Conservation (phyloP, 495 filamentous ascomycete genomes). For the Recurvomyces mirabilis region DNA sequence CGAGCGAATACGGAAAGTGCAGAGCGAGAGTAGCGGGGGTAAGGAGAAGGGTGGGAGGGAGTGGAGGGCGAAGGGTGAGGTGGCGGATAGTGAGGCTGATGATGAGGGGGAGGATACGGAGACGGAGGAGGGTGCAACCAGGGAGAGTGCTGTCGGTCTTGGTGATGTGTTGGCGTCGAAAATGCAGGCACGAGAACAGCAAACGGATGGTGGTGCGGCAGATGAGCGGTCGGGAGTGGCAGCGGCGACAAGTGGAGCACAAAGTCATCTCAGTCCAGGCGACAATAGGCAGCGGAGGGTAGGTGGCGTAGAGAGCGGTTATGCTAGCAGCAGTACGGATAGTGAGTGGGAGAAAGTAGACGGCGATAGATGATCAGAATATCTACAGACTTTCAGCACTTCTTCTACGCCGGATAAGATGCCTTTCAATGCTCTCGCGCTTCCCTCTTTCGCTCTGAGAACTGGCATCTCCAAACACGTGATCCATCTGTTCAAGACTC, state of each 20-base stretch:
- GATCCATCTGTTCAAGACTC: constrained; percentile 30
- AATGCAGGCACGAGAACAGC: constrained; percentile 1
- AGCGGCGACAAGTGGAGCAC: constrained; percentile 2
- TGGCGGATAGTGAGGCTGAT: constrained; percentile 20
- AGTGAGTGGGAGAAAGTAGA: constrained; percentile 37
- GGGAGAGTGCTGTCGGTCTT: background rate
- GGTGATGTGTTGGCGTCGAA: background rate
- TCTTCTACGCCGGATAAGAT: no score
- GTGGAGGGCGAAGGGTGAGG: constrained; percentile 24
- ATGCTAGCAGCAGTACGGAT: constrained; percentile 31
- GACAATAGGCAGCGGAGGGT: constrained; percentile 7
- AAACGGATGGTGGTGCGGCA: constrained; percentile 3
- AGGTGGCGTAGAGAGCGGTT: constrained; percentile 20
- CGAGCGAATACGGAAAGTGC: constrained; percentile 39
- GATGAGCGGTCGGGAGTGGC: background rate
- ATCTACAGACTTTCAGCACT: no score
- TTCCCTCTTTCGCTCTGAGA: constrained; percentile 6
- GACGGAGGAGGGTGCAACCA: constrained; percentile 23
- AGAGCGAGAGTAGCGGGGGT: constrained; percentile 21
- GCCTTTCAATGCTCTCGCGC: constrained; percentile 9
- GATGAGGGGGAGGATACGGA: constrained; percentile 29
- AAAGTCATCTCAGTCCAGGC: background rate
- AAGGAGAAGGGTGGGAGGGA: constrained; percentile 30
- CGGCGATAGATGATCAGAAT: background rate
- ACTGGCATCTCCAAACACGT: constrained; percentile 23